phyloP scores from a whole-genome alignment of 495 filamentous ascomycete genomes.

The Tuber melanosporum region DNA sequence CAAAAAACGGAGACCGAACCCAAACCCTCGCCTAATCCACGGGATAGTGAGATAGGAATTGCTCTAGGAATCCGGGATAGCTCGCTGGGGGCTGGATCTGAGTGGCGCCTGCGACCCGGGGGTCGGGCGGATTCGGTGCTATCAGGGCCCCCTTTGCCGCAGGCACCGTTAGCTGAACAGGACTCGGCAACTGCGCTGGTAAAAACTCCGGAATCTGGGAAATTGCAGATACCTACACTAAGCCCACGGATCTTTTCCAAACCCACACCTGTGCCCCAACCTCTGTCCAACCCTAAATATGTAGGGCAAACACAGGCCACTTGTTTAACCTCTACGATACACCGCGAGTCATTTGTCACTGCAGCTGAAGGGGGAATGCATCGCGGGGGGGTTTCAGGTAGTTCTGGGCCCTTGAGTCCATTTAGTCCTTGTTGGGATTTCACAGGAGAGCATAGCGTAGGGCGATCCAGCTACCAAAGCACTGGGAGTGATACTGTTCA shows the following conservation, averaged over 20 bases:
- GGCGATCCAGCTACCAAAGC: not conserved
- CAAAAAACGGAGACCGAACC: not conserved
- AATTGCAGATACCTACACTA: not conserved
- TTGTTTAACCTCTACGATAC: not conserved
- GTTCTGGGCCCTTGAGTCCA: not conserved
- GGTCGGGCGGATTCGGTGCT: not conserved
- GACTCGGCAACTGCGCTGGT: not conserved
- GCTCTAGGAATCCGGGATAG: not conserved
- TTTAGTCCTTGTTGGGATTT: not conserved
- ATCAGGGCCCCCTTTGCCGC: not conserved
- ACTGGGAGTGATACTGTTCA: not conserved
- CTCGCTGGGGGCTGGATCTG: not conserved
- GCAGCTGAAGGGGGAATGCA: not conserved
- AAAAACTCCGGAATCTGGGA: not conserved
- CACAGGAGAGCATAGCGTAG: not conserved
- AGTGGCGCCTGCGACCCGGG: not conserved
- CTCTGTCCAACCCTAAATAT: not conserved
- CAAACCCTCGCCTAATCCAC: not conserved
- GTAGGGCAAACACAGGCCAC: not conserved
- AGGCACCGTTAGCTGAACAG: not conserved
- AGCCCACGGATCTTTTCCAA: not conserved
- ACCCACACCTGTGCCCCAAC: not conserved
- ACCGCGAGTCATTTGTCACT: not conserved
- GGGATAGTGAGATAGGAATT: not conserved
- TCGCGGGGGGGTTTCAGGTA: not conserved